Percentiles rank a stretch among this genome's conserved stretches.
phyloP scores from a whole-genome alignment of 2,329 filamentous ascomycete genomes.

The Fusarium udum region DNA sequence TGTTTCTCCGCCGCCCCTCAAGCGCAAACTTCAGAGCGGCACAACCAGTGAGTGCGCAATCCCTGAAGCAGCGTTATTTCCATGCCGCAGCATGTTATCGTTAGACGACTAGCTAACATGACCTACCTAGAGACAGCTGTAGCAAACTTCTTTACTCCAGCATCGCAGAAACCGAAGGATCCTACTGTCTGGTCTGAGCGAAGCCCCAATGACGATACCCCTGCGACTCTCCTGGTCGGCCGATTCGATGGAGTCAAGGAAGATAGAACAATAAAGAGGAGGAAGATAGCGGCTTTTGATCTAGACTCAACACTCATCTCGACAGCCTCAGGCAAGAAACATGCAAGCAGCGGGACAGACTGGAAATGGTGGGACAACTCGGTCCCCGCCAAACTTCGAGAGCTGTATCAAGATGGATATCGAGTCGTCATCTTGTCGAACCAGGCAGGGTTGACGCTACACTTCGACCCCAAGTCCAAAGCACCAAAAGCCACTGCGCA shows the following conservation, averaged over 20 bases:
- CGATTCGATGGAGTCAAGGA: conserved; percentile 65
- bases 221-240: conserved; percentile 76
- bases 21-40: conserved; percentile 61
- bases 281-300: conserved; percentile 78
- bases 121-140: conserved; percentile 69
- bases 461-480: conserved; percentile 74
- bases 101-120: conserved; percentile 20
- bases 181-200: conserved; percentile 76
- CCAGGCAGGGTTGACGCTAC: conserved; percentile 83
- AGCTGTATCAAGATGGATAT: conserved; percentile 77
- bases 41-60: conserved; percentile 57
- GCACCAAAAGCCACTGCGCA: conserved; percentile 66
- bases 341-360: conserved; percentile 74
- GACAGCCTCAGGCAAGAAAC: conserved; percentile 82
- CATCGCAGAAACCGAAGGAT: conserved; percentile 84
- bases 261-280: conserved; percentile 48
- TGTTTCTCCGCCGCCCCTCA: conserved; percentile 64
- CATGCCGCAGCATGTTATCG: neutral
- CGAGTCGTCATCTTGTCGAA: conserved; percentile 85
- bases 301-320: conserved; percentile 88
- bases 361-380: conserved; percentile 93
- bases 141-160: conserved; percentile 86
- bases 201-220: conserved; percentile 59
- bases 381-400: conserved; percentile 73
- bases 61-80: neutral